A percentile compares a stretch with the other conserved stretches of the same genome.
Conservation (phyloP, 2,329 filamentous ascomycete species). For the Xylariaceae sp. region DNA sequence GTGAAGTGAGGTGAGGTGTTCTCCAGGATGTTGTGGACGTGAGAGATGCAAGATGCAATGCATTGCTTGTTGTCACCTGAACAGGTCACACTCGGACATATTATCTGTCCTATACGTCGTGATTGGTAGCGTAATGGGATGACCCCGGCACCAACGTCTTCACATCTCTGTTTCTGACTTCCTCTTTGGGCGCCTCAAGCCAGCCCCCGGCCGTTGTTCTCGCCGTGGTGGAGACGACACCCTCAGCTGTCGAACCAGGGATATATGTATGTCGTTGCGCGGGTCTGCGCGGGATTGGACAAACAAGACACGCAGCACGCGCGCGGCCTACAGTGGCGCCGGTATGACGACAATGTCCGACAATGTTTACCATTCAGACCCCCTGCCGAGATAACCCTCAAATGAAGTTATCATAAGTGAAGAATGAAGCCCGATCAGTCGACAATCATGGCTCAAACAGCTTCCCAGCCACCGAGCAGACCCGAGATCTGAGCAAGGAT, state of each 20-base stretch:
- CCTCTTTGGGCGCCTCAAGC: neutral
- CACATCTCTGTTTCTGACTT: neutral
- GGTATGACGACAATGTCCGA: slow-evolving; percentile 8
- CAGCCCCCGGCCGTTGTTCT: neutral
- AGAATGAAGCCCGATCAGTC: neutral
- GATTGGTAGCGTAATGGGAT: neutral
- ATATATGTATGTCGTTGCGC: neutral
- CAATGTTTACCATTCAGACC: neutral
- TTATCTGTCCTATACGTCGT: neutral
- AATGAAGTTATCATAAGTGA: neutral
- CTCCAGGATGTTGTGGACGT: too few species aligned
- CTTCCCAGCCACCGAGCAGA: neutral
- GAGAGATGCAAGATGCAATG: slow-evolving; percentile 9
- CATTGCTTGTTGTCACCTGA: slow-evolving; percentile 16
- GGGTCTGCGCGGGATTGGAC: neutral
- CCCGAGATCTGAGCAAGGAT: neutral
- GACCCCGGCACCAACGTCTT: slow-evolving; percentile 7
- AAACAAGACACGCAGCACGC: neutral
- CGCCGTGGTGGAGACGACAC: slow-evolving; percentile 2
- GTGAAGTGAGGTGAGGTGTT: too few species aligned
- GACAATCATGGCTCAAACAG: neutral
- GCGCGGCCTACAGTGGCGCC: neutral
- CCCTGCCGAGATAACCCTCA: neutral
- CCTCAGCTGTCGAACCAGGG: slow-evolving; percentile 1
- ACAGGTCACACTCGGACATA: slow-evolving; percentile 9